Base-by-base conservation (phyloP, 1,284 basidiomycete genomes). In the Phellinidium pouzarii region DNA sequence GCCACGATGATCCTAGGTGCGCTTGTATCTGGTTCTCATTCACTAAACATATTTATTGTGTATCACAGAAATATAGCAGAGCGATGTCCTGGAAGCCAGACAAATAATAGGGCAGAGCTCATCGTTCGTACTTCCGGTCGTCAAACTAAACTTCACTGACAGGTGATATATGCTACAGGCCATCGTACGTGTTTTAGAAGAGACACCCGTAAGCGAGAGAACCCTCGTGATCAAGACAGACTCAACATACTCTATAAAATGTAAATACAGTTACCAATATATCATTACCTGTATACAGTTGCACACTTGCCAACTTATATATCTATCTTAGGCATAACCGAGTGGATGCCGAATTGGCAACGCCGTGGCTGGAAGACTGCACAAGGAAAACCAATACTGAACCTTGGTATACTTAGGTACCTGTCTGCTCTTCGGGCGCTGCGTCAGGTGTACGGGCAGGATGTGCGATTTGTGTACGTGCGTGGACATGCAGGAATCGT, bases 71-170 rank as follows among this genome's bases (percentile, higher is more conserved):
- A 91, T 61, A 65, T 91, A 2, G 75, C 82, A 0, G 85, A 90
- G 60, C 73, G 91, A 19, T 86, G 90, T 59, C 86, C 88, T 1
- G 92, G 91, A 1, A 70, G 68, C 43, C 91, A 94, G 64, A 94
- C 91, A 0, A 94, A 94, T 64, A 94, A 94, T 58, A 75, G 89
- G 11, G 91, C 89, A 2, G 91, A 94, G 65, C 73, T 94, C 25
- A 82, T 89, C 58, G 90, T 87, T 55, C 58, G 80, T 71, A 9
- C 22, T 46, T 43, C 17, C 5, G 20, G n/a, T n/a, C 31, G 31
- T 34, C 31, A 34, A 34, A 34, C 14, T 34, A 8, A 11, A 14
- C 9, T 14, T 34, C n/a, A n/a, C 23, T 52, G 29, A 20, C n/a
- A 9, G n/a, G n/a, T 31, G 17, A 11, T 6, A 44, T 26, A n/a